These are phyloP conservation scores for Meira miltonrushii DNA, from an alignment of 1,284 basidiomycete genomes.

Conservation along the genomic window DNA sequence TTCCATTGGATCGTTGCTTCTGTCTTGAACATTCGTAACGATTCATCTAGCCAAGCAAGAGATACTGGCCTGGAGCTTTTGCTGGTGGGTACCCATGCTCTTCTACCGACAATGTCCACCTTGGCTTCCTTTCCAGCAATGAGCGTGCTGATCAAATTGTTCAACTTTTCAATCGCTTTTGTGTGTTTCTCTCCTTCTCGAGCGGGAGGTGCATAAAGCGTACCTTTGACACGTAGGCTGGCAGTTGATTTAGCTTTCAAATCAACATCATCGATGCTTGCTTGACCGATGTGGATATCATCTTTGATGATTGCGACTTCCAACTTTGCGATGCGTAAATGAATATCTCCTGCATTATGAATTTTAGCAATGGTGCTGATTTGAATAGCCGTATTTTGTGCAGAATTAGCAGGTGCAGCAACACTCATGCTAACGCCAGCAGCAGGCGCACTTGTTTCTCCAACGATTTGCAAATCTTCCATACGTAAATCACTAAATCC, in stretches of 20 bases:
- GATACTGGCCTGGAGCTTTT: background rate
- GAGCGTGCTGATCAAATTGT: constrained; percentile 11
- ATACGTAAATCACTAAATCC: constrained; percentile 26
- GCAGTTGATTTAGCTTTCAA: background rate
- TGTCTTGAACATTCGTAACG: constrained; percentile 26
- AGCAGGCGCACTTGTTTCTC: constrained; percentile 21
- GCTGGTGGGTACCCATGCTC: constrained; percentile 11
- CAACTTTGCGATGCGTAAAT: constrained; percentile 6
- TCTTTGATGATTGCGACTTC: constrained; percentile 7
- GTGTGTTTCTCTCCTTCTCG: background rate
- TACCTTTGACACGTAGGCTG: constrained; percentile 2
- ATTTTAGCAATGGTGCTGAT: constrained; percentile 21
- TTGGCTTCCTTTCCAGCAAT: constrained; percentile 13
- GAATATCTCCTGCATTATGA: constrained; percentile 16
- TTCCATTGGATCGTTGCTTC: constrained; percentile 13
- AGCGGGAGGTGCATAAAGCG: constrained; percentile 4
- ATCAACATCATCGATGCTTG: constrained; percentile 5
- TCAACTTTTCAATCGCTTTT: constrained; percentile 10
- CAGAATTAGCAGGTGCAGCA: constrained; percentile 4
- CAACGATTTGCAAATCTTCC: constrained; percentile 29
- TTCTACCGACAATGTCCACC: constrained; percentile 9
- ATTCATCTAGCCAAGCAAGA: constrained; percentile 36
- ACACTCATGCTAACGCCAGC: constrained; percentile 7
- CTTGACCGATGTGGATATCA: constrained; percentile 10
- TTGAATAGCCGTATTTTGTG: constrained; percentile 11